Base-by-base conservation (phyloP, 441 rosid genomes). In the Populus hybrid region DNA sequence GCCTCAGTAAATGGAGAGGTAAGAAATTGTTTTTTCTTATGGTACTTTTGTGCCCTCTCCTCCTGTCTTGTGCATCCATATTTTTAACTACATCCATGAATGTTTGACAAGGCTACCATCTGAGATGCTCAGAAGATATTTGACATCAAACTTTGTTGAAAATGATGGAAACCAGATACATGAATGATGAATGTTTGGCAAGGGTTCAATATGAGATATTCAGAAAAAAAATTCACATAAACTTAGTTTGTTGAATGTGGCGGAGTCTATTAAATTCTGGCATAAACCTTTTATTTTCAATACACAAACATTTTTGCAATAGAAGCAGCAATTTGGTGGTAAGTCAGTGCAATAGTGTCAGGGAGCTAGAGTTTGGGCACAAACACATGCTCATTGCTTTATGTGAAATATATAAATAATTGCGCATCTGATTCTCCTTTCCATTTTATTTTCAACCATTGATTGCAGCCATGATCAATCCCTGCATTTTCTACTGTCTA, bases 1-100 rank as follows among this genome's bases (percentile, higher is more conserved):
- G 78, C 83, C 82, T 75, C 87, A 40, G 92, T 86, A 76, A 94
- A 88, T 79, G 85, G 78, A 72, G 98, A 94, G 98, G 99, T 97
- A 83, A 67, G n/a, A 12, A 75, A 11, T 77, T 76, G 28, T 71
- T 26, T 70, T 67, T 34, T 28, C 50, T 69, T 18, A 4, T 12
- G 18, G 18, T 46, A 46, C 18, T 3, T 14, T 46, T 46, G 57
- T 14, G 57, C 57, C 19, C 57, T 46, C 57, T 35, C 64, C 7
- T 79, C n/a, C 38, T 21, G 34, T 30, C 16, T 11, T 14, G 16
- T 76, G 63, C 32, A 4, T 32, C 61, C 64, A 40, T 30, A 14
- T 16, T 38, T 21, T 9, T 67, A 34, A 42, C 65, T 40, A 42
- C 53, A 34, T 65, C 11, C 21, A 23, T 34, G 34, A 67, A 68